Evolutionary conservation across 176 grass and related monocot genomes (phyloP).

Genomic region (Eleusine indica): DNA sequence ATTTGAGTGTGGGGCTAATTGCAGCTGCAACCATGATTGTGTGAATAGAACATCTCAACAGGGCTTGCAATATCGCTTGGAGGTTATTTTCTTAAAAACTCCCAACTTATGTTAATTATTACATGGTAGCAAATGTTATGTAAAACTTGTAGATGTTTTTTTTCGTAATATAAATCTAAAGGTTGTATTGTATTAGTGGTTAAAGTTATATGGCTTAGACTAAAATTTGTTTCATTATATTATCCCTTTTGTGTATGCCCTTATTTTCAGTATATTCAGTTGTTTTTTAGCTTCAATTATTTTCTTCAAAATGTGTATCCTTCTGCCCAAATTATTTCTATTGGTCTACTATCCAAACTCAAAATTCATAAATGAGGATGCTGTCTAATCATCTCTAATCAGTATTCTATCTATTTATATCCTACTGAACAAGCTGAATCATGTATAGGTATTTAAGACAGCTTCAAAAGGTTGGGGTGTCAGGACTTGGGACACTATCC

Average conservation of each 20-base stretch:
- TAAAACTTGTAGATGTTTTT: neutral
- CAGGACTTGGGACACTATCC: conserved; percentile 87
- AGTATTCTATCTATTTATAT: neutral
- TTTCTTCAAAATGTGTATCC: neutral
- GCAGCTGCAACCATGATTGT: conserved; percentile 64
- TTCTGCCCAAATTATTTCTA: neutral
- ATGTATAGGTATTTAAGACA: conserved; percentile 81
- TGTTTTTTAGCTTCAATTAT: neutral
- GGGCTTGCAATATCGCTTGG: conserved; percentile 73
- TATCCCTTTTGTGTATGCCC: neutral
- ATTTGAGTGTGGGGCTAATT: conserved; percentile 84
- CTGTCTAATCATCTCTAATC: neutral
- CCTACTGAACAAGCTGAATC: conserved; percentile 15
- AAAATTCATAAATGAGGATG: neutral
- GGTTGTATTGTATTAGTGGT: neutral
- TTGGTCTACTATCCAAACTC: neutral
- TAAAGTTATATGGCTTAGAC: neutral
- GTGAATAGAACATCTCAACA: conserved; percentile 91
- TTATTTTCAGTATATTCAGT: neutral
- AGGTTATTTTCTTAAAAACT: conserved; percentile 54
- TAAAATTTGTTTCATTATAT: neutral
- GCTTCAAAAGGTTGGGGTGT: conserved; percentile 91
- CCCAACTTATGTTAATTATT: neutral
- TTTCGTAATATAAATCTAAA: neutral
- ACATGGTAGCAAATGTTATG: neutral